phyloP scores from a whole-genome alignment of 768 basidiomycete genomes.

The Auricularia sp. region DNA sequence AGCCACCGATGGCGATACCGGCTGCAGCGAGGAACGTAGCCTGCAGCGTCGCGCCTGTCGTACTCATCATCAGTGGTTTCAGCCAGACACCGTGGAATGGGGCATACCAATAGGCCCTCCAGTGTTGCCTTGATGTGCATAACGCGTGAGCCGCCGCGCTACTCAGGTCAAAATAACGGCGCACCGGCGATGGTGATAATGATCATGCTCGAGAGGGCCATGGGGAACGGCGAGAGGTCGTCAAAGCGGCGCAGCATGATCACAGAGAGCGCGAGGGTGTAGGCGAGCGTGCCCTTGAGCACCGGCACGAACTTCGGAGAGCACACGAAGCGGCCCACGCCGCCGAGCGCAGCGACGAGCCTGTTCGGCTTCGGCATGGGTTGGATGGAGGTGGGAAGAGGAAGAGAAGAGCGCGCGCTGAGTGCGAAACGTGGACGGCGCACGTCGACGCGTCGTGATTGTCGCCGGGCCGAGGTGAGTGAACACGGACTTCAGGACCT shows the following conservation, averaged over 20 bases:
- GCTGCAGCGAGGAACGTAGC: slow-evolving; percentile 10
- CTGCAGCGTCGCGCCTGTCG: slow-evolving; percentile 13
- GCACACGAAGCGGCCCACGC: neutral
- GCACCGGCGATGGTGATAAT: slow-evolving; percentile 18
- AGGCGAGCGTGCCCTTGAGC: slow-evolving; percentile 15
- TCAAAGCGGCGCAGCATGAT: slow-evolving; percentile 16
- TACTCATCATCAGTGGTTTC: neutral
- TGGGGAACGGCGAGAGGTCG: slow-evolving; percentile 13
- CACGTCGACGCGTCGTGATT: too few relatives aligned
- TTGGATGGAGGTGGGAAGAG: neutral
- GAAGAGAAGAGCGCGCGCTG: neutral
- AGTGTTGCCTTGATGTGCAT: neutral
- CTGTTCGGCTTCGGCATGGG: neutral
- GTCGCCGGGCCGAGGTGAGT: too few relatives aligned
- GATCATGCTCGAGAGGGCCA: slow-evolving; percentile 15
- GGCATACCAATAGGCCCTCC: slow-evolving; percentile 1
- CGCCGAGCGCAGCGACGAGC: neutral
- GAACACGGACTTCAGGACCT: too few relatives aligned
- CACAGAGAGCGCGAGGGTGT: slow-evolving; percentile 17
- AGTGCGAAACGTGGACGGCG: too few relatives aligned
- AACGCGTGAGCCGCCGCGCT: neutral
- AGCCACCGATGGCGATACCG: slow-evolving; percentile 13
- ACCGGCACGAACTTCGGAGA: neutral
- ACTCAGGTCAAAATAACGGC: slow-evolving; percentile 15
- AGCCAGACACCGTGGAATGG: neutral